Base-by-base conservation (phyloP, 2,329 filamentous ascomycete species). In the Stagonosporopsis rhizophila region DNA sequence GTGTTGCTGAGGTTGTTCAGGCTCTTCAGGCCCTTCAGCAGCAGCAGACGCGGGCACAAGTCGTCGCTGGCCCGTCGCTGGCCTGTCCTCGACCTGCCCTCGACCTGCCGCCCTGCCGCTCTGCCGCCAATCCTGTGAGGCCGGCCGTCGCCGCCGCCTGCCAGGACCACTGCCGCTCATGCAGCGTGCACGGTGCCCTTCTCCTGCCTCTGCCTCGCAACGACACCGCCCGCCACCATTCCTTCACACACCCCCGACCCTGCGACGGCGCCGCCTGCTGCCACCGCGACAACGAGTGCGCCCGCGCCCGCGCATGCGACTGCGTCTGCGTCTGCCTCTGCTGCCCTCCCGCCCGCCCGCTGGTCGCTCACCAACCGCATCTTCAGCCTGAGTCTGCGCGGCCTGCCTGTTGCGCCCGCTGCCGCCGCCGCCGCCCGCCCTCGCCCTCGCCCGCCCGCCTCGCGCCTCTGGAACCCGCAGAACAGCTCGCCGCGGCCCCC, bases 391-490 rank as follows among this genome's bases (percentile, higher is more conserved):
- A 67, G 73, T 44, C 68, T 69, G 51, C 56, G 63, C 59, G 51
- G 53, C 46, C 61, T 69, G 56, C 73, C 58, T 68, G 40, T 46
- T 28, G 41, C 46, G 14, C 27, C 27, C 27, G 32, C 12, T 20
- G 44, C 59, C 48, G 58, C 54, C 54, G 28, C 65, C 65, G n/a
- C n/a, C n/a, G n/a, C n/a, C n/a, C n/a, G n/a, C n/a, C n/a, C n/a
- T n/a, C n/a, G n/a, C 27, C 72, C 71, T 19, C 73, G 73, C 47
- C 65, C 75, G 28, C 77, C 80, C 51, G 77, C 81, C 30, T 81
- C 83, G 50, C 79, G 83, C 54, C 80, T 87, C 59, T 85, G 84
- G 76, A 87, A 87, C 70, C 85, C 85, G 34, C 79, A 85, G 67
- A 87, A 87, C 69, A 81, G 84, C 74, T 83, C 85, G 44, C 85